These are phyloP conservation scores for Cladosporium austrohemisphaericum DNA, from an alignment of 2,329 filamentous ascomycete genomes.

Conservation along the genomic window DNA sequence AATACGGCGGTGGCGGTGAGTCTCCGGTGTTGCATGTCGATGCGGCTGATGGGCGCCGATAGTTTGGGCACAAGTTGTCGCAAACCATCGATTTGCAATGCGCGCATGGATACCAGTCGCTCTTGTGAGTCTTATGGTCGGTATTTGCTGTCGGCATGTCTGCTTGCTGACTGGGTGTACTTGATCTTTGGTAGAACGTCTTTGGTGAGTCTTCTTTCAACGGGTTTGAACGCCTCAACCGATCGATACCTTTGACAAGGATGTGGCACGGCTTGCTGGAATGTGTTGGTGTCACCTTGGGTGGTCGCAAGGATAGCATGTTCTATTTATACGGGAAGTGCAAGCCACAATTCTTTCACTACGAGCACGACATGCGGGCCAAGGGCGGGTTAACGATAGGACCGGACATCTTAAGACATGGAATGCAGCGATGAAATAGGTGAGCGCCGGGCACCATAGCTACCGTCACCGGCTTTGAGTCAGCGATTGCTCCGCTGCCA, in stretches of 20 bases:
- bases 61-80: conserved; percentile 3
- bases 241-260: neutral
- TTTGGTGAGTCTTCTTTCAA: neutral
- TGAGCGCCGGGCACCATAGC: too few species aligned
- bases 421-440: too few species aligned
- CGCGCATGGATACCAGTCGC: conserved; percentile 12
- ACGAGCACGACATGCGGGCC: too few species aligned
- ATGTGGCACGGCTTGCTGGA: neutral
- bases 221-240: too few species aligned
- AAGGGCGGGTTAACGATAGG: too few species aligned
- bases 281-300: conserved; percentile 12
- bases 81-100: conserved; percentile 14
- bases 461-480: too few species aligned
- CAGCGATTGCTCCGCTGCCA: too few species aligned
- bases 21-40: neutral
- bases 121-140: neutral
- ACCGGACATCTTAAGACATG: too few species aligned
- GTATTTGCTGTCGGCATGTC: neutral
- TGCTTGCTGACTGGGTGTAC: neutral
- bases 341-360: neutral
- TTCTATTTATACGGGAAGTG: neutral
- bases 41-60: neutral
- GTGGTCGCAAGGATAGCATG: conserved; percentile 2
- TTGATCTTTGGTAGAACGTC: neutral
- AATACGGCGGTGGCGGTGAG: neutral